A percentile compares a stretch with the other conserved stretches of the same genome.
These are phyloP conservation scores for Mercurialis annua DNA, from an alignment of 345 rosid species.

Conservation along the genomic window DNA sequence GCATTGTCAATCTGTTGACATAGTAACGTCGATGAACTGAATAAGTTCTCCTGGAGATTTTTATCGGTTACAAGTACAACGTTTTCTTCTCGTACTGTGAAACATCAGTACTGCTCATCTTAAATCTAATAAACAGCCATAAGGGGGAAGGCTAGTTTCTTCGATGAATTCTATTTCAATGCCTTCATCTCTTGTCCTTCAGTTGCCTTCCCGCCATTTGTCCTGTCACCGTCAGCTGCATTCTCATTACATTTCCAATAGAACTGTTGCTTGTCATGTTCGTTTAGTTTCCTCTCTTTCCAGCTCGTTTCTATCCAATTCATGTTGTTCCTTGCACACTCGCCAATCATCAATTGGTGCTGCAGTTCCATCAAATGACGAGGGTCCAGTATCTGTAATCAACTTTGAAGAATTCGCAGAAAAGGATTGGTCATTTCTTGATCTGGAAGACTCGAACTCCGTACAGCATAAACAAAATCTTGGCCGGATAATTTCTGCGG, in stretches of 20 bases:
- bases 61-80: neutral
- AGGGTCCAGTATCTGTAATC: constrained; percentile 41
- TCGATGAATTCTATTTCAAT: constrained; percentile 41
- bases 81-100: neutral
- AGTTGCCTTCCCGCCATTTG: constrained; percentile 15
- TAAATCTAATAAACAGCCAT: constrained; percentile 1
- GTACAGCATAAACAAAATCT: constrained; percentile 42
- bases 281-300: constrained; percentile 14
- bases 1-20: neutral
- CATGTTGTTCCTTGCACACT: constrained; percentile 16
- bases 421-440: constrained; percentile 92
- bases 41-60: neutral
- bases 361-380: constrained; percentile 41
- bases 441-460: constrained; percentile 46
- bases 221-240: constrained; percentile 11
- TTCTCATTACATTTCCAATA: constrained; percentile 1
- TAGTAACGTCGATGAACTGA: neutral
- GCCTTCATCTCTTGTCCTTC: constrained; percentile 23
- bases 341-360: constrained; percentile 22
- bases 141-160: neutral
- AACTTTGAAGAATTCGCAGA: constrained; percentile 58
- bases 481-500: constrained; percentile 58
- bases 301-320: constrained; percentile 12
- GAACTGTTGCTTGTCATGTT: neutral
- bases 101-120: neutral